These are phyloP conservation scores for Pouteria glomerata DNA, from an alignment of 148 eudicot genomes.

Conservation along the genomic window DNA sequence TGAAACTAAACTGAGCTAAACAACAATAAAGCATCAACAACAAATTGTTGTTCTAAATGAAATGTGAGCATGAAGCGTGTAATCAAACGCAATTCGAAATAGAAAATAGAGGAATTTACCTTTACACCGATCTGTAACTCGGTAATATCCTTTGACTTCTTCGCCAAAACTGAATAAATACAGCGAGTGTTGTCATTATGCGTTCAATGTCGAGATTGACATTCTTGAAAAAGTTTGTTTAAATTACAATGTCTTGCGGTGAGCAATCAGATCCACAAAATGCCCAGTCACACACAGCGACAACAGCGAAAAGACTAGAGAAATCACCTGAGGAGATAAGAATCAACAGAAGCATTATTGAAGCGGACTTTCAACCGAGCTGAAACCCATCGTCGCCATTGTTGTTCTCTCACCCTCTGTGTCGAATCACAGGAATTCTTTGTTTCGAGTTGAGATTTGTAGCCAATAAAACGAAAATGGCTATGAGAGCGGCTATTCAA, in stretches of 20 bases:
- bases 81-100: background rate
- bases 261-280: constrained; percentile 3
- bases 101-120: constrained; percentile 33
- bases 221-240: background rate
- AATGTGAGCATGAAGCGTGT: background rate
- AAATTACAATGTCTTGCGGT: background rate
- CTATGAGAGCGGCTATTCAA: background rate
- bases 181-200: background rate
- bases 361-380: constrained; percentile 11
- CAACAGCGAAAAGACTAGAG: background rate
- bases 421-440: background rate
- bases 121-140: constrained; percentile 96
- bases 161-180: constrained; percentile 42
- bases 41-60: background rate
- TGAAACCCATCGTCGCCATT: constrained; percentile 28
- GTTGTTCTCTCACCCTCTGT: background rate
- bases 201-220: background rate
- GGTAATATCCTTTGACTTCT: constrained; percentile 69
- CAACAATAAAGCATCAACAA: background rate
- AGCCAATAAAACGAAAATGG: background rate
- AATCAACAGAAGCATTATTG: constrained; percentile 26
- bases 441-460: too few species aligned
- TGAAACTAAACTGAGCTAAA: background rate
- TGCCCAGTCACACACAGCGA: background rate
- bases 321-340: constrained; percentile 35